Percentiles rank a stretch among this genome's conserved stretches.
These are phyloP conservation scores for Tolypocladium paradoxum DNA, from an alignment of 2,329 filamentous ascomycete genomes.

Conservation along the genomic window DNA sequence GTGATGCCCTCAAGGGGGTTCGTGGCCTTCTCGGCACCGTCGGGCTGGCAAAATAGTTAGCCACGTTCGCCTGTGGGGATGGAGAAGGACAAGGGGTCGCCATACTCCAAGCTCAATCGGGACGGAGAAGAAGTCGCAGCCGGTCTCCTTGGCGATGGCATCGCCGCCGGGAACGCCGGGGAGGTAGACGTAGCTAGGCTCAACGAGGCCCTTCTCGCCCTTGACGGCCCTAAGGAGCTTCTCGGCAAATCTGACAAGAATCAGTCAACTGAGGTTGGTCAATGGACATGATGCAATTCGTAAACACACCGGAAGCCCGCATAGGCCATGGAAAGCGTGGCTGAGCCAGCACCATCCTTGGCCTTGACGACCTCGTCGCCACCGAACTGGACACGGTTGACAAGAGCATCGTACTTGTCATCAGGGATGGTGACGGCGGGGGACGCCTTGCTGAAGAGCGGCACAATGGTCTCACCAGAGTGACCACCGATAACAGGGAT, in stretches of 20 bases:
- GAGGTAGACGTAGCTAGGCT: conserved; percentile 94
- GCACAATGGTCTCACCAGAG: conserved; percentile 96
- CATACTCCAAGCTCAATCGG: conserved; percentile 91
- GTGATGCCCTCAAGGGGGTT: conserved; percentile 70
- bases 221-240: conserved; percentile 80
- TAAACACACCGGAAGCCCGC: conserved; percentile 73
- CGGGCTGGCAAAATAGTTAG: conserved; percentile 43
- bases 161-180: conserved; percentile 81
- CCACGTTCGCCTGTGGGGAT: too few species aligned
- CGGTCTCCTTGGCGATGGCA: conserved; percentile 72
- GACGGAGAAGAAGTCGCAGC: conserved; percentile 89
- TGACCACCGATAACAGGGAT: conserved; percentile 95
- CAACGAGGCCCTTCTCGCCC: conserved; percentile 85
- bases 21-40: conserved; percentile 74
- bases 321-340: conserved; percentile 90
- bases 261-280: conserved; percentile 5
- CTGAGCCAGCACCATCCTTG: conserved; percentile 84
- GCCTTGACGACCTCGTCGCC: conserved; percentile 95
- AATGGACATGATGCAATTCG: not conserved
- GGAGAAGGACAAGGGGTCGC: conserved; percentile 11
- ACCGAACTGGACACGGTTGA: conserved; percentile 95
- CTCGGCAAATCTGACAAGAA: conserved; percentile 66
- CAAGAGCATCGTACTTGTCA: conserved; percentile 82
- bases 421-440: conserved; percentile 70
- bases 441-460: conserved; percentile 85